Evolutionary conservation across 2,329 filamentous ascomycete genomes (phyloP), one percentile per base, ranked within the genome.

Genomic region (Sclerotinia minor): DNA sequence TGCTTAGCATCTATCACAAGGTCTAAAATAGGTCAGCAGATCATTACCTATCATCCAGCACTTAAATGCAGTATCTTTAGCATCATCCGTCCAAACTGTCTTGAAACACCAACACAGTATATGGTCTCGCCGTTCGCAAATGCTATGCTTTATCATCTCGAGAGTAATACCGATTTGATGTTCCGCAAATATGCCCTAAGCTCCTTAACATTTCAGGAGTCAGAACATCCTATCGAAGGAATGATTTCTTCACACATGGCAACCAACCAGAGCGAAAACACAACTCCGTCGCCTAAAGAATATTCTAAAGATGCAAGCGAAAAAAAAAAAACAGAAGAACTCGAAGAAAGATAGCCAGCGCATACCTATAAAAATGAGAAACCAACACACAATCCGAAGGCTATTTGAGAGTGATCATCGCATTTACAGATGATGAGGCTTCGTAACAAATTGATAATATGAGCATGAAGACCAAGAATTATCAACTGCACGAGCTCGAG

Each of bases 11-110:
- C 38, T 41, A 41, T 41, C 3, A 15, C 11, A 41, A 15, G 38
- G 13, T 41, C 13, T 41, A 41, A 13, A 15, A 41, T 4, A 5
- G 11, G 13, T 41, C 13, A 41, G 1, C 13, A 41, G 11, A 41
- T 13, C 13, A 41, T 41, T 41, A 15, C 13, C 11, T 52, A 26
- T 1, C 24, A 24, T 29, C 53, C 80, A 82, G 21, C 83, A 82
- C 61, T 79, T 77, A 57, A 78, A 77, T 1, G 83, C 87, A 49
- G 80, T 80, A 57, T 83, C 79, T 63, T 63, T 86, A 41, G 84
- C 83, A 5, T 79, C 77, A 63, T 85, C 83, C 53, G 81, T 83
- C 85, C 85, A 87, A 41, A 13, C 38, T 41, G 9, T 59, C 67
- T 65, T 67, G 72, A 72, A 68, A 38, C 68, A 69, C 72, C 72